phyloP scores from a whole-genome alignment of 345 rosid species.

The Noccaea bulbosa region DNA sequence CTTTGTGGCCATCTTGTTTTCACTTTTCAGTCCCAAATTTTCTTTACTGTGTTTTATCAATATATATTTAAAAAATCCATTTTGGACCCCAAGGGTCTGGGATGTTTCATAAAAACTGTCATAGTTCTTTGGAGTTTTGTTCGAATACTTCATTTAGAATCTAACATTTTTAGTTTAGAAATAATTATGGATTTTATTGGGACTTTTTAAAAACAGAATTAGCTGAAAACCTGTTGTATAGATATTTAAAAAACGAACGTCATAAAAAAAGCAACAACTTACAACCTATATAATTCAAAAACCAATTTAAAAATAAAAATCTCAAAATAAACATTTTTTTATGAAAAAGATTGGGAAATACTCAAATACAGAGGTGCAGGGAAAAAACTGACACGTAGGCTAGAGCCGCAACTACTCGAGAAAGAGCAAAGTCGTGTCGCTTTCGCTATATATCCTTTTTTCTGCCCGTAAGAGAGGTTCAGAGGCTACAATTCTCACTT shows the following conservation, averaged over 20 bases:
- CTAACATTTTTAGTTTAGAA: neutral
- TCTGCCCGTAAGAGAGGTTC: conserved; percentile 27
- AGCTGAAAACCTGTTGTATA: no score
- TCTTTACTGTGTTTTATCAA: no score
- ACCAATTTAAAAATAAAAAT: neutral
- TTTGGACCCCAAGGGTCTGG: neutral
- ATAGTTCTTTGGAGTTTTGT: neutral
- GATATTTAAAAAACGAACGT: neutral
- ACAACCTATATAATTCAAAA: neutral
- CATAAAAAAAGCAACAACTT: neutral
- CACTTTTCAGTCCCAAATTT: neutral
- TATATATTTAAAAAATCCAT: neutral
- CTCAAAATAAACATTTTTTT: neutral
- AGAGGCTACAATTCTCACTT: conserved; percentile 30
- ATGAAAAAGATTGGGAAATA: neutral
- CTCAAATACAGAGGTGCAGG: conserved; percentile 17
- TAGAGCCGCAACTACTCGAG: conserved; percentile 49
- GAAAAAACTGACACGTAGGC: conserved; percentile 38
- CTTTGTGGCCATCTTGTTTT: neutral
- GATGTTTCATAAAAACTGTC: neutral
- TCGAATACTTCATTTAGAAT: neutral
- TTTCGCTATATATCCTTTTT: conserved; percentile 34
- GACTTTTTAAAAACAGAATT: no score
- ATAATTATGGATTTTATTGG: neutral
- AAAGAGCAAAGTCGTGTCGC: conserved; percentile 45